Conservation (phyloP, 2,329 filamentous ascomycete genomes). For the Aureobasidium melanogenum region DNA sequence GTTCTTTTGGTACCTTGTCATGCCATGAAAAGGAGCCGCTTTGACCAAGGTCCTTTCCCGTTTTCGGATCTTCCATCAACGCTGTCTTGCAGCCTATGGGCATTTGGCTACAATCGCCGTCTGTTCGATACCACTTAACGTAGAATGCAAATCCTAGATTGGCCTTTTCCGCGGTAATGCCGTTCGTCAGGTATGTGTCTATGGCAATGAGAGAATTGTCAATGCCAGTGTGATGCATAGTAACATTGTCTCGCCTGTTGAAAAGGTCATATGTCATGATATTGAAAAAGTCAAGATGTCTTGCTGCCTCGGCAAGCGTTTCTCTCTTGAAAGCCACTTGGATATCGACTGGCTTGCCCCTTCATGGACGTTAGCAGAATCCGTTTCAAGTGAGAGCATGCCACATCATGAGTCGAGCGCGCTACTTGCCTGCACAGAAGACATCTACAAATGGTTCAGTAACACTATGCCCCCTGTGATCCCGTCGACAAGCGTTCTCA, state of each 20-base stretch:
- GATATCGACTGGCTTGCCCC: slow-evolving; percentile 53
- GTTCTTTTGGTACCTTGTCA: slow-evolving; percentile 39
- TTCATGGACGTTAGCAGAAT: background rate
- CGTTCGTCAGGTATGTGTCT: slow-evolving; percentile 50
- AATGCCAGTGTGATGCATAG: slow-evolving; percentile 58
- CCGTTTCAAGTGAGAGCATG: background rate
- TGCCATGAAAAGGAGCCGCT: slow-evolving; percentile 18
- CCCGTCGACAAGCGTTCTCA: background rate
- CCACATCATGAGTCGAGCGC: background rate
- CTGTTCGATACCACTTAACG: slow-evolving; percentile 56
- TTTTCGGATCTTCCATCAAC: slow-evolving; percentile 49
- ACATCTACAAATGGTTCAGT: background rate
- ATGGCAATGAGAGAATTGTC: slow-evolving; percentile 45
- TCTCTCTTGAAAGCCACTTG: slow-evolving; percentile 50
- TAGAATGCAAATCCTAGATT: slow-evolving; percentile 63
- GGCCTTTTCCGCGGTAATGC: slow-evolving; percentile 46
- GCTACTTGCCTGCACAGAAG: background rate
- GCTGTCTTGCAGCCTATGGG: slow-evolving; percentile 53
- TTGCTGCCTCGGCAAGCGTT: slow-evolving; percentile 50
- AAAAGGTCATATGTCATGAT: slow-evolving; percentile 67
- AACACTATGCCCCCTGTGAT: background rate
- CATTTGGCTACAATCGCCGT: slow-evolving; percentile 35
- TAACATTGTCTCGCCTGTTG: slow-evolving; percentile 57
- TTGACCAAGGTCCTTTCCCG: slow-evolving; percentile 36
- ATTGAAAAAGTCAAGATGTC: slow-evolving; percentile 57